Conservation (phyloP, 768 basidiomycete species). For the Trametes gibbosa region DNA sequence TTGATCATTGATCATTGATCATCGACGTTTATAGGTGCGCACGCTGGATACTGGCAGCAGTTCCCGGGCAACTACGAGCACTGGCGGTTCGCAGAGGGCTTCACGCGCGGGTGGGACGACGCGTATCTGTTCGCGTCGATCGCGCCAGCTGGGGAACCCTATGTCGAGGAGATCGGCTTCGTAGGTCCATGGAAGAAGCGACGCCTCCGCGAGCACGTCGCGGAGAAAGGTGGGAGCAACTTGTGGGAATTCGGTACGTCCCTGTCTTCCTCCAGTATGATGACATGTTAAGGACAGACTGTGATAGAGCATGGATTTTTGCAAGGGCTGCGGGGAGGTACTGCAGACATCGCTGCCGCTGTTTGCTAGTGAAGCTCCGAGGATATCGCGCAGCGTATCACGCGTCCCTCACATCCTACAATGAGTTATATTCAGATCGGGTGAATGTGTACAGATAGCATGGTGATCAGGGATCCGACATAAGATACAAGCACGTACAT, state of each 20-base stretch:
- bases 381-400: too few relatives aligned
- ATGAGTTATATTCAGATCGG: neutral
- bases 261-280: neutral
- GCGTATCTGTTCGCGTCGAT: conserved; percentile 46
- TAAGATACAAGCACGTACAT: conserved; percentile 5
- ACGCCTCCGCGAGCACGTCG: conserved; percentile 44
- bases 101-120: conserved; percentile 69
- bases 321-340: conserved; percentile 39
- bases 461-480: neutral
- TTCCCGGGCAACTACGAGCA: conserved; percentile 62
- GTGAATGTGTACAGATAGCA: neutral
- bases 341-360: neutral
- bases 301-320: conserved; percentile 56
- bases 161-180: neutral
- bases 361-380: neutral
- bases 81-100: conserved; percentile 66
- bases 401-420: neutral
- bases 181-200: conserved; percentile 44
- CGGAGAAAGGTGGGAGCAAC: conserved; percentile 36
- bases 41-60: conserved; percentile 45
- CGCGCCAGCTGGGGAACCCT: conserved; percentile 8
- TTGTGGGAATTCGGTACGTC: conserved; percentile 66
- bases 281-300: neutral
- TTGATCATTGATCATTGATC: neutral
- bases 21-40: conserved; percentile 41